Percentiles rank a stretch among this genome's conserved stretches.
phyloP scores from a whole-genome alignment of 768 basidiomycete genomes.

The Lepiota venenata region DNA sequence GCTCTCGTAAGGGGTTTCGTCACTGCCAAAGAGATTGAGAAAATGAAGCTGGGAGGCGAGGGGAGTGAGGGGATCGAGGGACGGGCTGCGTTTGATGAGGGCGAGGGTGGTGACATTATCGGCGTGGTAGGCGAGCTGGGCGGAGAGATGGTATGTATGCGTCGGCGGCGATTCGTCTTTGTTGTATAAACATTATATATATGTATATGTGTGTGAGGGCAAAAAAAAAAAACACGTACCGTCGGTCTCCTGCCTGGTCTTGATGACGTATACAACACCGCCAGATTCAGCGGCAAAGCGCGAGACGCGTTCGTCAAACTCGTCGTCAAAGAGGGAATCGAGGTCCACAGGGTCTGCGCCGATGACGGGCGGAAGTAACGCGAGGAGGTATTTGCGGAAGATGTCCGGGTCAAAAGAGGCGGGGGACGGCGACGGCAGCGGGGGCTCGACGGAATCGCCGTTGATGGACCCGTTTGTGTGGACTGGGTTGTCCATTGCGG shows the following conservation, averaged over 20 bases:
- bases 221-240: slow-evolving; percentile 38
- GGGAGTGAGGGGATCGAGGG: slow-evolving; percentile 76
- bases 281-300: slow-evolving; percentile 76
- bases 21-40: slow-evolving; percentile 86
- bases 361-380: slow-evolving; percentile 78
- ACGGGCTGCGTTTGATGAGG: slow-evolving; percentile 88
- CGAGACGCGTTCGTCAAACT: slow-evolving; percentile 71
- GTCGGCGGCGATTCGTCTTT: slow-evolving; percentile 65
- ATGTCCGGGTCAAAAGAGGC: slow-evolving; percentile 60
- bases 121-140: slow-evolving; percentile 76
- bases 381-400: slow-evolving; percentile 68
- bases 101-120: slow-evolving; percentile 84
- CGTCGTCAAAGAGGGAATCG: slow-evolving; percentile 62
- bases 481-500: slow-evolving; percentile 19
- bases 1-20: slow-evolving; percentile 92
- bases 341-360: slow-evolving; percentile 67
- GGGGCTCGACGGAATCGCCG: slow-evolving; percentile 23
- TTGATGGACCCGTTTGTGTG: slow-evolving; percentile 23
- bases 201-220: slow-evolving; percentile 9
- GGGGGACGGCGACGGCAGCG: background rate
- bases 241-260: slow-evolving; percentile 70
- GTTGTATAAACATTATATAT: no score
- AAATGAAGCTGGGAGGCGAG: slow-evolving; percentile 88
- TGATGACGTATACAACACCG: slow-evolving; percentile 80
- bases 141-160: slow-evolving; percentile 63